Conservation (phyloP, 352 stramenopile genomes). For the Phytophthora uliginosa region DNA sequence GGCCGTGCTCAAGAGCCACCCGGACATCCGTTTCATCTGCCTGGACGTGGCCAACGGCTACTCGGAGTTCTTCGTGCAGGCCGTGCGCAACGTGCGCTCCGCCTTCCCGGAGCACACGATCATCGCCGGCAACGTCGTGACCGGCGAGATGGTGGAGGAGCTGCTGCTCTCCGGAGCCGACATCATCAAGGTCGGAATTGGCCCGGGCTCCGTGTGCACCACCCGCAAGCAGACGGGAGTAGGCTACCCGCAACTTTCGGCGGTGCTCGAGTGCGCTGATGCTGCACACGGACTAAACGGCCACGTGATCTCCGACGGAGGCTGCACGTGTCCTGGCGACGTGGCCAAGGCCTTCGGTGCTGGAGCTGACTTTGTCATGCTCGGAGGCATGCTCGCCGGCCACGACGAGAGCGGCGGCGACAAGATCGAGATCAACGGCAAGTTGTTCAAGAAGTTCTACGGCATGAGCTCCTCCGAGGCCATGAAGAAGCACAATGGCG, state of each 20-base stretch:
- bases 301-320: slow-evolving; percentile 92
- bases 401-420: slow-evolving; percentile 93
- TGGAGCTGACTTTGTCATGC: slow-evolving; percentile 95
- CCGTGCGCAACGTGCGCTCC: slow-evolving; percentile 68
- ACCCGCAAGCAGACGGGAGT: slow-evolving; percentile 95
- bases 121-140: slow-evolving; percentile 95
- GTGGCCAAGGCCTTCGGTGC: slow-evolving; percentile 93
- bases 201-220: slow-evolving; percentile 93
- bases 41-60: slow-evolving; percentile 93
- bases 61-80: slow-evolving; percentile 89
- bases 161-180: slow-evolving; percentile 92
- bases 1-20: slow-evolving; percentile 65
- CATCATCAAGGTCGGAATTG: slow-evolving; percentile 96
- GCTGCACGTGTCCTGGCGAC: slow-evolving; percentile 92
- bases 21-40: slow-evolving; percentile 87
- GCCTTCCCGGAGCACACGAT: slow-evolving; percentile 85
- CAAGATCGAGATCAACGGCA: slow-evolving; percentile 76
- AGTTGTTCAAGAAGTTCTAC: slow-evolving; percentile 93
- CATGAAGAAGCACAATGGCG: slow-evolving; percentile 94
- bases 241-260: slow-evolving; percentile 92
- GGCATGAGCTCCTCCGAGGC: slow-evolving; percentile 94
- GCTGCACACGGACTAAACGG: slow-evolving; percentile 91
- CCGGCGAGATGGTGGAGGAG: slow-evolving; percentile 94
- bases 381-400: slow-evolving; percentile 93
- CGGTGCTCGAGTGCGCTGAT: slow-evolving; percentile 93